A percentile compares a stretch with the other conserved stretches of the same genome.
These are phyloP conservation scores for Sugiyamaella floridensis DNA, from an alignment of 805 yeast species.

Conservation along the genomic window DNA sequence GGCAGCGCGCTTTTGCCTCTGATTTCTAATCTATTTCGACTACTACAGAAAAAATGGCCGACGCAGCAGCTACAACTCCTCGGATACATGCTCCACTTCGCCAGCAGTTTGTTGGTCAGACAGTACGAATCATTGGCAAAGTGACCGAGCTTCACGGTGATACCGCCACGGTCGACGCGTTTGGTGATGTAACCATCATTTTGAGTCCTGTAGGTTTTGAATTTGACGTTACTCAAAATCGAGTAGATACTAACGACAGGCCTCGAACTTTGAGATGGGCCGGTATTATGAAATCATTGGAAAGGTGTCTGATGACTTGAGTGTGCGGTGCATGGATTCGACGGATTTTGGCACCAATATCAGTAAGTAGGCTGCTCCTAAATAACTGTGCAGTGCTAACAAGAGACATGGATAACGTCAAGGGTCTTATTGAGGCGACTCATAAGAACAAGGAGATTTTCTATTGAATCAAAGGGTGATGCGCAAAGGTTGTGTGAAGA, in stretches of 20 bases:
- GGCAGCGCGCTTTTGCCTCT: neutral
- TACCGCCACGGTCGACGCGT: conserved; percentile 24
- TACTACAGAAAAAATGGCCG: neutral
- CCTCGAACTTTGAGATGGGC: conserved; percentile 20
- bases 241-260: neutral
- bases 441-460: conserved; percentile 14
- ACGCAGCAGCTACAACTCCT: conserved; percentile 13
- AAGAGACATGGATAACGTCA: conserved; percentile 9
- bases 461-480: neutral
- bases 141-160: conserved; percentile 26
- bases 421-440: conserved; percentile 7
- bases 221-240: conserved; percentile 3
- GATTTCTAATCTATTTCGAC: neutral
- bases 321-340: conserved; percentile 21
- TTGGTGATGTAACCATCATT: conserved; percentile 28
- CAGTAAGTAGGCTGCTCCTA: conserved; percentile 14
- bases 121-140: conserved; percentile 31
- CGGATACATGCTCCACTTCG: conserved; percentile 28
- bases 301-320: conserved; percentile 26
- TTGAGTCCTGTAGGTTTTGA: conserved; percentile 18
- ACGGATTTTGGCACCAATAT: conserved; percentile 22
- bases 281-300: conserved; percentile 32
- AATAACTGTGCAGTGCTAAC: conserved; percentile 6
- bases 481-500: no score
- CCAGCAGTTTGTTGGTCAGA: conserved; percentile 15